Evolutionary conservation across 2,329 filamentous ascomycete genomes (phyloP), one percentile per base, ranked within the genome.

Genomic region (Sporothrix phasma): DNA sequence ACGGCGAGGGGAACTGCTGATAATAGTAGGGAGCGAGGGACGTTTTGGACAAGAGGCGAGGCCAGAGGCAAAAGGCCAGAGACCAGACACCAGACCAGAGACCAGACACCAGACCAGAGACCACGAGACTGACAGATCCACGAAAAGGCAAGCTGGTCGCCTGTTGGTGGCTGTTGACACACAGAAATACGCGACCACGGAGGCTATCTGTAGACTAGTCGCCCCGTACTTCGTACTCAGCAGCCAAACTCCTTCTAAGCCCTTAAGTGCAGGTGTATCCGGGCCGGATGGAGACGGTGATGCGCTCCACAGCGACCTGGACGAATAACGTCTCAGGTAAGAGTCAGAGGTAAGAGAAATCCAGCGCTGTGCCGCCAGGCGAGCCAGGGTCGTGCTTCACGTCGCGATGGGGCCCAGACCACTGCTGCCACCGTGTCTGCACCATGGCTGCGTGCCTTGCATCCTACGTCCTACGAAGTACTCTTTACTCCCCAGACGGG

Each of bases 231-330:
- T 47, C 47, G 46, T 13, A 15, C 5, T 13, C 34, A 37, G n/a
- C 59, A 51, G 58, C 41, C 58, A 53, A 62, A 54, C 60, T 62
- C 24, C 46, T 63, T 65, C 80, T 82, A 81, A 78, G 78, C 80
- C 80, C 78, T 78, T 82, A 82, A 82, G 80, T 80, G 80, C 80
- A 82, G 79, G 79, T 82, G 73, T 73, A 77, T 73, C 74, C 77
- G 77, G 62, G 39, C 34, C 26, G 31, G 60, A 62, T 62, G 53
- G 64, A 54, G 64, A 26, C 41, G 51, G 24, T 8, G 19, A 29
- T 43, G 31, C 43, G 22, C 58, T 58, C n/a, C 24, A 22, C 41
- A 54, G 37, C 46, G n/a, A n/a, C n/a, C n/a, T n/a, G n/a, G n/a
- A n/a, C n/a, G 56, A 64, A 53, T 60, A 41, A 51, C n/a, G 26